Base-by-base conservation (phyloP, 495 filamentous ascomycete species). In the Aspergillus olivimuriae region DNA sequence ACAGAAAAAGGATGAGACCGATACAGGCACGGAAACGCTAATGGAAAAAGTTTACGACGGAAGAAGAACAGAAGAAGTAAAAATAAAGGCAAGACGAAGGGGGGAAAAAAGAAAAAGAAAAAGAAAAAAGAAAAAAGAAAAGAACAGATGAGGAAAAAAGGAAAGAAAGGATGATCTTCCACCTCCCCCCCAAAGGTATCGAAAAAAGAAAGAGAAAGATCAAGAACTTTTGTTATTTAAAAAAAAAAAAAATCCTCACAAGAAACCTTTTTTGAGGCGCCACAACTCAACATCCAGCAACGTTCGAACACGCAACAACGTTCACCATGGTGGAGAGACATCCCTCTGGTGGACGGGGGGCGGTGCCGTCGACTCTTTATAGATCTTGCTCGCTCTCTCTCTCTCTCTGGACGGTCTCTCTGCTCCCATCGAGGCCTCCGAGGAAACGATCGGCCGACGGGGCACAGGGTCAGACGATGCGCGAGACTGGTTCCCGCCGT, bases 391-490 rank as follows among this genome's bases (percentile, higher is more conserved):
- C n/a, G n/a, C n/a, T n/a, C n/a, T n/a, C n/a, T n/a, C n/a, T n/a
- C n/a, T n/a, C n/a, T n/a, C n/a, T n/a, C n/a, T n/a, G n/a, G n/a
- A n/a, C n/a, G n/a, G n/a, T n/a, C n/a, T n/a, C n/a, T n/a, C n/a
- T n/a, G n/a, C n/a, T n/a, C n/a, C n/a, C n/a, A n/a, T n/a, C n/a
- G n/a, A n/a, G n/a, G n/a, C n/a, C n/a, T n/a, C 51, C 36, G 44
- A 34, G 48, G 40, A 43, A 51, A 47, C 28, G 55, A 58, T 52
- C 48, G 52, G 48, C 55, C 44, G 38, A n/a, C n/a, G n/a, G n/a
- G n/a, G n/a, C n/a, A n/a, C 39, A 48, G 36, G 48, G 52, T 59
- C 56, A 59, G 50, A 55, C 56, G 52, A 56, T 58, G 50, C 55
- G 23, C 51, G 52, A 53, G 39, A 45, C 44, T 46, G 30, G 37